Base-by-base conservation (phyloP, 2,329 filamentous ascomycete species). In the Pestalotiopsis sp. region DNA sequence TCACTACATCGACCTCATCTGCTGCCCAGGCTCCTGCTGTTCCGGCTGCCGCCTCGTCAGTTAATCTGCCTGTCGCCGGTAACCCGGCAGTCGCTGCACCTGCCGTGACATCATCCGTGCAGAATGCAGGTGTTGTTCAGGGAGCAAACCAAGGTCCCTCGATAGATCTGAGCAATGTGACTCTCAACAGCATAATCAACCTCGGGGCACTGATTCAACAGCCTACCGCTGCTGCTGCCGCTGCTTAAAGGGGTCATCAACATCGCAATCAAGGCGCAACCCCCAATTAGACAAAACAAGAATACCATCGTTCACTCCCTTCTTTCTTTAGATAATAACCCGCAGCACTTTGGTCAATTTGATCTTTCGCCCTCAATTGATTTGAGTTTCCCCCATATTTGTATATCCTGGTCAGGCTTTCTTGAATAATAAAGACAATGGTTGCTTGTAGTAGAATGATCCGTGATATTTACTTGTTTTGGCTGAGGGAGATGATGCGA, bases 81-180 rank as follows among this genome's bases (percentile, higher is more conserved):
- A 69, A 68, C 58, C 68, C 66, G n/a, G 56, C 69, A 23, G 68
- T 65, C 4, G 52, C 65, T 25, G 69, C 69, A 20, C 70, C 73
- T 20, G 67, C 70, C 25, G 61, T 73, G 9, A 66, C 64, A n/a
- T 7, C 52, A 6, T 72, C 73, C 36, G 70, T 73, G 11, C 74
- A 72, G 25, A 71, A 73, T 4, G 75, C 76, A 31, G 62, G 68
- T 11, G 25, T 61, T 3, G 31, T 67, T 11, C 65, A 64, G 20
- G 76, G 75, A 45, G 75, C 70, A 1, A 76, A 75, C 64, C 69
- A 74, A 64, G 75, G 74, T 4, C 73, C 76, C 11, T 67, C 75
- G 14, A 74, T 78, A 60, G 64, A 77, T 36, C 69, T 78, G 23
- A 71, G 63, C 68, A 73, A 74, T 12, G 31, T 76, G 17, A 64